Conservation (phyloP, 768 basidiomycete species). For the Exidia glandulosa region DNA sequence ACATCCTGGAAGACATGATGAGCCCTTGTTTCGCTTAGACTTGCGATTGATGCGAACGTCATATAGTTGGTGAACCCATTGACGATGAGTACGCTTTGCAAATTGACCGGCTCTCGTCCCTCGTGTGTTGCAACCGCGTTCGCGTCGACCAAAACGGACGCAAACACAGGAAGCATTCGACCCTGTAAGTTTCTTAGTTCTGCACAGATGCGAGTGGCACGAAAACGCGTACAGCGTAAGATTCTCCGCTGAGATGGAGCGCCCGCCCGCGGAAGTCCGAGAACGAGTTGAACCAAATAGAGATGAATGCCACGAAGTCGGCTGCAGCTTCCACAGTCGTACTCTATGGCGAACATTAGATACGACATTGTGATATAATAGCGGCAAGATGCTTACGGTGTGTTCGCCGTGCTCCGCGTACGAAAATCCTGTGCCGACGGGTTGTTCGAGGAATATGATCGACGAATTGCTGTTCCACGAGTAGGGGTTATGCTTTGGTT, state of each 20-base stretch:
- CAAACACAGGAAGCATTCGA: constrained; percentile 41
- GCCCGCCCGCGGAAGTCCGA: constrained; percentile 53
- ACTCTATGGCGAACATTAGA: background rate
- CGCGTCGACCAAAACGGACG: constrained; percentile 36
- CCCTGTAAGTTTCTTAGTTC: constrained; percentile 23
- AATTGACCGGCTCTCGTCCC: constrained; percentile 39
- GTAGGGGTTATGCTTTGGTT: constrained; percentile 21
- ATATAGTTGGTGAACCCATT: constrained; percentile 5
- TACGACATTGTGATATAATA: no score
- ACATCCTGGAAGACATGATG: constrained; percentile 22
- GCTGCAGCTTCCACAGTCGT: constrained; percentile 57
- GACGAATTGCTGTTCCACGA: constrained; percentile 18
- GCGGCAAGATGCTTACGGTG: constrained; percentile 29
- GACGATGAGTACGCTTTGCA: constrained; percentile 38
- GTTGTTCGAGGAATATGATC: constrained; percentile 13
- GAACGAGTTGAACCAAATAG: constrained; percentile 68
- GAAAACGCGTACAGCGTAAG: constrained; percentile 36
- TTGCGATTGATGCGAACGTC: background rate
- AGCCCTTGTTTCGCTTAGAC: background rate
- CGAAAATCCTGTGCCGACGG: constrained; percentile 42
- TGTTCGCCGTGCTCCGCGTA: constrained; percentile 60
- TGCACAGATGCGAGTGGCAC: background rate
- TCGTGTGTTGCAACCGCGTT: constrained; percentile 29
- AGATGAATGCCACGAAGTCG: constrained; percentile 60
- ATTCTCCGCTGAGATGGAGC: constrained; percentile 53